Evolutionary conservation across 768 basidiomycete species (phyloP).

Genomic region (Dioszegia aurantiaca): DNA sequence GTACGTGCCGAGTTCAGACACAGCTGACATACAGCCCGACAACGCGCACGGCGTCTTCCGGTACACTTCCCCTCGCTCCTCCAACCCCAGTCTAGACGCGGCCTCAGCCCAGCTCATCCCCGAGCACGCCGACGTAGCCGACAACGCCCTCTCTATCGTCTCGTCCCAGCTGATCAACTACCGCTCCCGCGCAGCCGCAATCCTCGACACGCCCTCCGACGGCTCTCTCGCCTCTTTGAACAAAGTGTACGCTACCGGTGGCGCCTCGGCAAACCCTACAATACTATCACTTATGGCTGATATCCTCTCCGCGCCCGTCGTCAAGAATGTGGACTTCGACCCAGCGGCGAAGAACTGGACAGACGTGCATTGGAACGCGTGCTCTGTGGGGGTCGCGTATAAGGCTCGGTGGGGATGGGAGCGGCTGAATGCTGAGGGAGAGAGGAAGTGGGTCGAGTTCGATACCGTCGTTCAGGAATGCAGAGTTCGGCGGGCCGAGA

Average conservation of each 20-base stretch:
- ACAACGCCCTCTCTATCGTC: conserved; percentile 64
- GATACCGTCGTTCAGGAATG: conserved; percentile 38
- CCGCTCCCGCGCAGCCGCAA: conserved; percentile 65
- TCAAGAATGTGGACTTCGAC: conserved; percentile 51
- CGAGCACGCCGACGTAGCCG: conserved; percentile 52
- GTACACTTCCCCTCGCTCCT: conserved; percentile 25
- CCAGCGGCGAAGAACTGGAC: conserved; percentile 23
- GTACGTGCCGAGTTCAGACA: conserved; percentile 20
- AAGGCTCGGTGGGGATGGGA: conserved; percentile 48
- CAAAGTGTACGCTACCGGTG: conserved; percentile 73
- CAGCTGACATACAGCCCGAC: conserved; percentile 56
- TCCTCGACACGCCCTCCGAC: conserved; percentile 46
- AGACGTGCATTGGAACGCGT: conserved; percentile 42
- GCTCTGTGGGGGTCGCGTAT: conserved; percentile 43
- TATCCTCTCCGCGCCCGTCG: conserved; percentile 73
- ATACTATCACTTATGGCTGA: conserved; percentile 75
- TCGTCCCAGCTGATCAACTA: conserved; percentile 84
- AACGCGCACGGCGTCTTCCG: conserved; percentile 67
- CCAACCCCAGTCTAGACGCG: conserved; percentile 17
- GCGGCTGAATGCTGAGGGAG: conserved; percentile 15
- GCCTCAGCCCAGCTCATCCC: conserved; percentile 23
- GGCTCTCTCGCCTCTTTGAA: conserved; percentile 53
- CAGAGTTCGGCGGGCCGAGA: conserved; percentile 17
- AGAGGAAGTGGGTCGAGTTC: conserved; percentile 29
- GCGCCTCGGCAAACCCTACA: conserved; percentile 68